Evolutionary conservation across 148 eudicot genomes (phyloP).

Genomic region (Euryodendron excelsum): DNA sequence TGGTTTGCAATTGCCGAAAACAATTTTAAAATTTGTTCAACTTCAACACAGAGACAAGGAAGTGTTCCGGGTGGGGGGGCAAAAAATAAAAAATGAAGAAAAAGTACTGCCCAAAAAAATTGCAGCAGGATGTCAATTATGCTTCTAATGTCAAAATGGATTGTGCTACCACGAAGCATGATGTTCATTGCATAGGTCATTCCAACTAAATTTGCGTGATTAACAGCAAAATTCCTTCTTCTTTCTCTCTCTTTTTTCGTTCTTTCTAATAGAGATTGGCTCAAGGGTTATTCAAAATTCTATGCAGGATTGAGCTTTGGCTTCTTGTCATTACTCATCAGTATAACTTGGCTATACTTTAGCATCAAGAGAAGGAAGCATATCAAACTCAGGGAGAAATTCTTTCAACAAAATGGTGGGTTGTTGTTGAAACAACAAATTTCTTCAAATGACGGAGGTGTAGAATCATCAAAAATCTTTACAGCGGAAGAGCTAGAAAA

Average conservation of each 20-base stretch:
- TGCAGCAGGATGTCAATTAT: too few relatives aligned
- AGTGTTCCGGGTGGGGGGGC: not conserved
- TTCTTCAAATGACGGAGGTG: slow-evolving; percentile 11
- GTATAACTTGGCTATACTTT: slow-evolving; percentile 11
- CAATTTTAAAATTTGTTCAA: too few relatives aligned
- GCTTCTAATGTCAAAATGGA: too few relatives aligned
- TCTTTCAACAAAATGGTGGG: slow-evolving; percentile 28
- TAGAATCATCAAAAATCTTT: slow-evolving; percentile 15
- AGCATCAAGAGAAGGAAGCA: slow-evolving; percentile 17
- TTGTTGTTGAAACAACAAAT: slow-evolving; percentile 17
- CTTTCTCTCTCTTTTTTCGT: too few relatives aligned
- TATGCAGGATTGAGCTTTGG: slow-evolving; percentile 22
- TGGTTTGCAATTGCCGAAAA: too few relatives aligned
- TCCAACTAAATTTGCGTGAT: too few relatives aligned
- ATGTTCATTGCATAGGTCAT: too few relatives aligned
- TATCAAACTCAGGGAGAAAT: not conserved
- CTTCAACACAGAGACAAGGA: too few relatives aligned
- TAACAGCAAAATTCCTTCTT: not conserved
- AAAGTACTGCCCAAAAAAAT: too few relatives aligned
- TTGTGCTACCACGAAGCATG: too few relatives aligned
- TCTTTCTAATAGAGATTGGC: not conserved
- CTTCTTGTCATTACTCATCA: slow-evolving; percentile 13
- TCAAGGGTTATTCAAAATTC: not conserved
- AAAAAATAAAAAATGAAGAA: too few relatives aligned
- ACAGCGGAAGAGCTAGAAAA: slow-evolving; percentile 21